Evolutionary conservation across 2,329 filamentous ascomycete genomes (phyloP).

Genomic region (Endoconidiophora polonica): DNA sequence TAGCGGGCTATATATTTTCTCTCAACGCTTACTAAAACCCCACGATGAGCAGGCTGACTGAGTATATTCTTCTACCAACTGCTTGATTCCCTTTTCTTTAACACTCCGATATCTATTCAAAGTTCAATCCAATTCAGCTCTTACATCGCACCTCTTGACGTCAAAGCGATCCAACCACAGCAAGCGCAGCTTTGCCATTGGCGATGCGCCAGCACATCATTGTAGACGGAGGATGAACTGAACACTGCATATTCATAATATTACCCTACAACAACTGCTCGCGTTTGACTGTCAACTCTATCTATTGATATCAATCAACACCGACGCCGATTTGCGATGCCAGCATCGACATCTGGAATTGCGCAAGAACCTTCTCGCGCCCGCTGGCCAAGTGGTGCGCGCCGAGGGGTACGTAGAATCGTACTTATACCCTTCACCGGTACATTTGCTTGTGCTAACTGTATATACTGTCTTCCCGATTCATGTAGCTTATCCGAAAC

Average conservation of each 20-base stretch:
- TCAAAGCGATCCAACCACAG: background rate
- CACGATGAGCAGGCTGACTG: no score
- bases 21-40: no score
- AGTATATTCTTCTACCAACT: no score
- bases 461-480: background rate
- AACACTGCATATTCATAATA: no score
- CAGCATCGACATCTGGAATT: background rate
- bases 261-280: no score
- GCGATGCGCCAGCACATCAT: conserved; percentile 4
- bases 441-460: background rate
- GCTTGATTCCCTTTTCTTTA: no score
- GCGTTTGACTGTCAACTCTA: no score
- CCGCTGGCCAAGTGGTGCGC: conserved; percentile 1
- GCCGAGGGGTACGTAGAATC: background rate
- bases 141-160: background rate
- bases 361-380: conserved; percentile 1
- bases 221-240: conserved; percentile 1
- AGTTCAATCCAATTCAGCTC: no score
- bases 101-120: no score
- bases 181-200: background rate
- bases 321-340: conserved; percentile 4
- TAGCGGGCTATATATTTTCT: no score
- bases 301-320: background rate
- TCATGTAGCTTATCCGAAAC: conserved; percentile 52
- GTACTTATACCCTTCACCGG: background rate